Evolutionary conservation across 78 protist genomes (phyloP), one percentile per base, ranked within the genome.

Genomic region (Salpingoeca rosetta): DNA sequence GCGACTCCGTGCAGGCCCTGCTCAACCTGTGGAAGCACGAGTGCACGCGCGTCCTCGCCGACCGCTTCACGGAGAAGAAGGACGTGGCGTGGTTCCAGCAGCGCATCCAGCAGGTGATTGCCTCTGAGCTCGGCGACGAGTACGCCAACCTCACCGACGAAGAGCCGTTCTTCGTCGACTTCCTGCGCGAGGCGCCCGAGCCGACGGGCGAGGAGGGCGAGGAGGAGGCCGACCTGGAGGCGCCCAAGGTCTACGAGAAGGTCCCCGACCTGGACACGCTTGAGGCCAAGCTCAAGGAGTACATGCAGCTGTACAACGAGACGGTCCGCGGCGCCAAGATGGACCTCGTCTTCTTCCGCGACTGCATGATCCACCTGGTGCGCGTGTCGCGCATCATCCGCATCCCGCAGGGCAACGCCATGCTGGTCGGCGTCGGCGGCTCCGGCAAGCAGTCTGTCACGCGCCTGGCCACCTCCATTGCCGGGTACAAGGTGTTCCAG

Each of bases 371-470:
- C 80, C 97, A 96, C 82, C 90, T 96, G 3, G 17, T 89, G 35
- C 82, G 97, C n/a, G 92, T 94, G 31, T 27, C 77, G 27, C 93
- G 98, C 1, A 81, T 95, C 44, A 36, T 96, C 35, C 83, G 93
- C 17, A 94, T 65, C 56, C 94, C 96, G 26, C 83, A 76, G 57
- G 97, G 97, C 83, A 94, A 97, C 74, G 93, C 94, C 0, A 79
- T 97, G 81, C 90, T 97, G 65, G 92, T 97, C 35, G 99, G 99
- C 28, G 94, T 96, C 43, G 95, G 96, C 3, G 99, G 99, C 36
- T 82, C 94, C 27, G 99, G 99, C 24, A 87, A 96, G 42, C 91
- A 88, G 83, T 80, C 93, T 1, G 82, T 97, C 35, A 89, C 98
- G 25, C 79, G 97, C 37, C 91, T 97, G 17, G 97, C 96, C 2